phyloP scores from a whole-genome alignment of 2,329 filamentous ascomycete genomes.

The Colletotrichum sp. region DNA sequence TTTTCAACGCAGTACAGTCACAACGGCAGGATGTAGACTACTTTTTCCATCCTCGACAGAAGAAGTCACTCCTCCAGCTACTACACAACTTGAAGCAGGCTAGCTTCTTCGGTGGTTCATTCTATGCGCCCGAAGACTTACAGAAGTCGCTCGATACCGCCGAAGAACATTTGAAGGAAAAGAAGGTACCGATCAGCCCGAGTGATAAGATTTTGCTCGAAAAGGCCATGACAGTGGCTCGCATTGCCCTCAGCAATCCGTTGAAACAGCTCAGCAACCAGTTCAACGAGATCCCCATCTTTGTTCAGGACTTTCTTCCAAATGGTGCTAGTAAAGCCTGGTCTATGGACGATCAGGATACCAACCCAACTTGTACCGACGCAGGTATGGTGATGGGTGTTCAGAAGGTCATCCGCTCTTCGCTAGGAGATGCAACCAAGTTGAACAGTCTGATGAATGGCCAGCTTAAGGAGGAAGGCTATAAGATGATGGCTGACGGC shows the following conservation, averaged over 20 bases:
- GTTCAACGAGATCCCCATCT: constrained; percentile 80
- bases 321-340: constrained; percentile 64
- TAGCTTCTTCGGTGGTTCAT: constrained; percentile 84
- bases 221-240: constrained; percentile 70
- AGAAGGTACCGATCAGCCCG: constrained; percentile 59
- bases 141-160: constrained; percentile 68
- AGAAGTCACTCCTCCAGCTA: constrained; percentile 68
- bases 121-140: constrained; percentile 71
- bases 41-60: constrained; percentile 81
- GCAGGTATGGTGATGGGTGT: constrained; percentile 55
- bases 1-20: constrained; percentile 87
- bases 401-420: constrained; percentile 56
- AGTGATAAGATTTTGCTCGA: constrained; percentile 67
- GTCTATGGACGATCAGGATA: constrained; percentile 64
- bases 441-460: constrained; percentile 54
- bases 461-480: constrained; percentile 47
- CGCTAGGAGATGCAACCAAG: constrained; percentile 45
- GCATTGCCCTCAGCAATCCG: constrained; percentile 60
- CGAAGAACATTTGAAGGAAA: constrained; percentile 68
- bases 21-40: constrained; percentile 86
- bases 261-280: constrained; percentile 71
- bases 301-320: constrained; percentile 68
- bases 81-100: constrained; percentile 82
- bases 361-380: constrained; percentile 55
- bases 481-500: constrained; percentile 36